Evolutionary conservation across 129 eudicot genomes (phyloP).

Genomic region (Arctium lappa): DNA sequence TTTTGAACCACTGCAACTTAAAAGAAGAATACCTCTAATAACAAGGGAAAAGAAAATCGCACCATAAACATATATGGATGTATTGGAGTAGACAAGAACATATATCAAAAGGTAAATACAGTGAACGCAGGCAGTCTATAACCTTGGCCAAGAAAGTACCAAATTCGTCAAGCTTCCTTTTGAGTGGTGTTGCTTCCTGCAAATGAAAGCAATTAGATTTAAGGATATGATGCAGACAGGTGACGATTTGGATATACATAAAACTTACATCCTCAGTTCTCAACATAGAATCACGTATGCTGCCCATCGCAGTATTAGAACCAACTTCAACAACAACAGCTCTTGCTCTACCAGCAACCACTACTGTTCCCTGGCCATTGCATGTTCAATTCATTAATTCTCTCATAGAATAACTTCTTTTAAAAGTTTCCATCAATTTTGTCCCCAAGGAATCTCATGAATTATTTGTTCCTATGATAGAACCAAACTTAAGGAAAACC

Average conservation of each 20-base stretch:
- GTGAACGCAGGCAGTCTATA: conserved; percentile 3
- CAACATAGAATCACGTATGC: conserved; percentile 98
- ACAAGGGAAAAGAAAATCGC: neutral
- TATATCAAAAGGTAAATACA: conserved; percentile 10
- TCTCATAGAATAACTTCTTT: neutral
- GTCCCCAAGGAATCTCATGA: neutral
- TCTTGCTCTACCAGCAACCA: conserved; percentile 96
- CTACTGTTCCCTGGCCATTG: conserved; percentile 80
- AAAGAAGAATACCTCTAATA: neutral
- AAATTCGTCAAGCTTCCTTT: conserved; percentile 93
- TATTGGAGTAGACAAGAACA: neutral
- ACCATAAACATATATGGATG: neutral
- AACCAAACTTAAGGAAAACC: neutral
- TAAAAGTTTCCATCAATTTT: neutral
- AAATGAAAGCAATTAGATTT: conserved; percentile 11
- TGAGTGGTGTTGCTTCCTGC: conserved; percentile 94
- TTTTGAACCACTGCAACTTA: neutral
- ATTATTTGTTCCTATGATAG: neutral
- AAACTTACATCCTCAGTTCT: conserved; percentile 87
- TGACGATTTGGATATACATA: neutral
- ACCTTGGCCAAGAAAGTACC: conserved; percentile 98
- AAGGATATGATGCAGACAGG: neutral
- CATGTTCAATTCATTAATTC: conserved; percentile 14
- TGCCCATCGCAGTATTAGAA: conserved; percentile 98
- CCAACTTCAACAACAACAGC: conserved; percentile 96